Evolutionary conservation across 108 stramenopile genomes (phyloP), one percentile per base, ranked within the genome.

Genomic region (Cyclotella atomus): DNA sequence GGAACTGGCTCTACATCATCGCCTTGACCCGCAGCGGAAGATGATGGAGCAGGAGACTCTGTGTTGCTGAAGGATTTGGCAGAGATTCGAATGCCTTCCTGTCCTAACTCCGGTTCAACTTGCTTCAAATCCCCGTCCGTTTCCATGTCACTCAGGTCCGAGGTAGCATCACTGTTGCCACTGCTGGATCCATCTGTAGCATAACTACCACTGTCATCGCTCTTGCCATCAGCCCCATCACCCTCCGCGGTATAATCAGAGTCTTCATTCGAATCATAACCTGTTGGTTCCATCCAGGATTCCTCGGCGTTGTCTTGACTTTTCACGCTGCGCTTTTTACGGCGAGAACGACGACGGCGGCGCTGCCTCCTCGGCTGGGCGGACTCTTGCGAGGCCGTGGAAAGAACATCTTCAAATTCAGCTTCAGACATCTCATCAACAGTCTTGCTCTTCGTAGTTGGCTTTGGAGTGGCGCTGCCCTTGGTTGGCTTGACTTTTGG

Each of bases 211-310:
- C n/a, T n/a, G n/a, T n/a, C n/a, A n/a, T n/a, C n/a, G 14, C 17
- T n/a, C 10, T 20, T n/a, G 19, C 3, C 19, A 3, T 49, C 17
- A n/a, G 7, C 14, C 4, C 47, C 47, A 15, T n/a, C 47, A n/a
- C 17, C 47, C 17, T 49, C 19, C 3, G 17, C 19, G 4, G 47
- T n/a, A 20, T 15, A 9, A 49, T 49, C 14, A 4, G 4, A 9
- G 19, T 49, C 47, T 4, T 49, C 47, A 3, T 49, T n/a, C 3
- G 47, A 49, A n/a, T 49, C n/a, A 49, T 8, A 8, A 3, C 19
- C 47, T 3, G 17, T n/a, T 4, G 47, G 47, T 49, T 49, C 47
- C 47, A 49, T 49, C 47, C 47, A 49, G 47, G 47, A 49, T n/a
- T n/a, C n/a, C n/a, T n/a, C n/a, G n/a, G n/a, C n/a, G n/a, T n/a